Conservation (phyloP, 352 stramenopile genomes). For the Thalassiosira delicatula region DNA sequence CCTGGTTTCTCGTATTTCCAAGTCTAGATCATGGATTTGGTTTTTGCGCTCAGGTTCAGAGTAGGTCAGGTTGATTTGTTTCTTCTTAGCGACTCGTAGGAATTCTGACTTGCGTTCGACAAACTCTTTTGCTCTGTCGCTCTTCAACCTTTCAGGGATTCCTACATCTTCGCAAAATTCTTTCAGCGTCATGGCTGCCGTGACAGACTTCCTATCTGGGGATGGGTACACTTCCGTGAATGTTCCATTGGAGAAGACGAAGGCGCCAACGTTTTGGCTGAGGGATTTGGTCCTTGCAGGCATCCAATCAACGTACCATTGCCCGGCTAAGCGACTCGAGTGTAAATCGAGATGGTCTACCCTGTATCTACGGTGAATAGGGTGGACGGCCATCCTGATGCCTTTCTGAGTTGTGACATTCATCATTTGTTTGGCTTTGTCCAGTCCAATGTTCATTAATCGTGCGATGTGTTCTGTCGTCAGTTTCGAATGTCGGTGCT, state of each 20-base stretch:
- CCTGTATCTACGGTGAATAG: slow-evolving; percentile 7
- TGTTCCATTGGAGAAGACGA: slow-evolving; percentile 22
- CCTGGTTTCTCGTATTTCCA: slow-evolving; percentile 39
- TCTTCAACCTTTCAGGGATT: neutral
- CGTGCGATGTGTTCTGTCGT: neutral
- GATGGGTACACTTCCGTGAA: slow-evolving; percentile 14
- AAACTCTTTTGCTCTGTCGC: neutral
- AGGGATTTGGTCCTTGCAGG: slow-evolving; percentile 22
- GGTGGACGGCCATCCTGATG: slow-evolving; percentile 7
- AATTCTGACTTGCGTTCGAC: neutral
- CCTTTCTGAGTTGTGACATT: slow-evolving; percentile 13
- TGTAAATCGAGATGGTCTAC: slow-evolving; percentile 3
- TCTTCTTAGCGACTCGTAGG: neutral
- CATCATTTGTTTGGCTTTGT: slow-evolving; percentile 23
- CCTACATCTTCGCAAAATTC: neutral
- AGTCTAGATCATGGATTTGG: slow-evolving; percentile 5
- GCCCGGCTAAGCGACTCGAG: neutral
- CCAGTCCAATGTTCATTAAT: slow-evolving; percentile 14
- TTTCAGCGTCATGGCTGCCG: neutral
- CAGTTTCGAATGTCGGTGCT: slow-evolving; percentile 32
- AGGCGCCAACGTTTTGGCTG: neutral
- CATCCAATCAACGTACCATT: slow-evolving; percentile 30
- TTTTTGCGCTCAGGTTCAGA: neutral
- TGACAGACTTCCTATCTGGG: neutral
- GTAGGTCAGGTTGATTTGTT: neutral